Evolutionary conservation across 345 rosid genomes (phyloP).

Genomic region (Draba incana): DNA sequence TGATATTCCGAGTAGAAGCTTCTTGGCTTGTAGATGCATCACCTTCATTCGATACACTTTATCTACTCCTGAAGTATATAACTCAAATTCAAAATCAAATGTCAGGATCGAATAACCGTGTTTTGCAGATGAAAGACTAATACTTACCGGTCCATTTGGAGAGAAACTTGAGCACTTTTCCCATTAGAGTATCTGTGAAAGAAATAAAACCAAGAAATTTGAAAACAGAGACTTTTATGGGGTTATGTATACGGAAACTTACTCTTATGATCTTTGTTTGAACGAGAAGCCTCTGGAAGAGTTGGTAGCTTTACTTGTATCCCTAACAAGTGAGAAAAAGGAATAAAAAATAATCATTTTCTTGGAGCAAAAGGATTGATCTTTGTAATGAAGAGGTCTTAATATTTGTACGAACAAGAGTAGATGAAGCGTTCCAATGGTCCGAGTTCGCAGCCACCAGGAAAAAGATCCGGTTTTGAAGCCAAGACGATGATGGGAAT

Average conservation of each 20-base stretch:
- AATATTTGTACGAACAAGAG: slow-evolving; percentile 30
- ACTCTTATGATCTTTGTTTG: slow-evolving; percentile 30
- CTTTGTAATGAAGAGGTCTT: slow-evolving; percentile 11
- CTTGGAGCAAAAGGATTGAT: neutral
- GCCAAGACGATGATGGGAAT: slow-evolving; percentile 44
- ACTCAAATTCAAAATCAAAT: neutral
- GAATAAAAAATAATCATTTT: neutral
- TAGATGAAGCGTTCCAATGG: slow-evolving; percentile 39
- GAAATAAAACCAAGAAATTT: neutral
- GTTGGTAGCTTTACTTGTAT: slow-evolving; percentile 38
- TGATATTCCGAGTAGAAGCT: slow-evolving; percentile 37
- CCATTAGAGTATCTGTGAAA: slow-evolving; percentile 19
- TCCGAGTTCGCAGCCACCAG: slow-evolving; percentile 38
- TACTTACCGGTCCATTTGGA: slow-evolving; percentile 36
- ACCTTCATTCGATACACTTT: slow-evolving; percentile 36
- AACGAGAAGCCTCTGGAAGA: slow-evolving; percentile 35
- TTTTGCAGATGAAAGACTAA: neutral
- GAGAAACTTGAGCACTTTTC: slow-evolving; percentile 30
- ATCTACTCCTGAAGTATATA: slow-evolving; percentile 33
- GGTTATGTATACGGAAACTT: slow-evolving; percentile 17
- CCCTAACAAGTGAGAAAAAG: slow-evolving; percentile 26
- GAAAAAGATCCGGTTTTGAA: slow-evolving; percentile 44
- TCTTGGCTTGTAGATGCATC: slow-evolving; percentile 36
- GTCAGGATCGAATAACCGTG: neutral
- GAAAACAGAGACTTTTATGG: neutral